Percentiles rank a stretch among this genome's conserved stretches.
Evolutionary conservation across 192 early-diverging fungal species (phyloP).

Genomic region (Gonapodya sp.): DNA sequence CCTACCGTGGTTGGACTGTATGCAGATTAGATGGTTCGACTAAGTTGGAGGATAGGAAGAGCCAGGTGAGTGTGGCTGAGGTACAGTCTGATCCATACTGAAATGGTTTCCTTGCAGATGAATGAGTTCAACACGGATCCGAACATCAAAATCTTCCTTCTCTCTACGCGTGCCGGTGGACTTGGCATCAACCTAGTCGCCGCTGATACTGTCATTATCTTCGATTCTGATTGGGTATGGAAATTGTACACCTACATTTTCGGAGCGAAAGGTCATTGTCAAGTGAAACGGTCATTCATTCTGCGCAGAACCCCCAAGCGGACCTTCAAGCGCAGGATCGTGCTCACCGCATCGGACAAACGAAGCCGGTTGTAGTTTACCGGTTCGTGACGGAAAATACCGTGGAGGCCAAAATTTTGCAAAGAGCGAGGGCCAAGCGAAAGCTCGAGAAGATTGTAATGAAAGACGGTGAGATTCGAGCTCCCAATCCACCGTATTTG

Average conservation of each 20-base stretch:
- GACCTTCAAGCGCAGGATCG: conserved; percentile 95
- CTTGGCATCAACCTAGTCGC: conserved; percentile 68
- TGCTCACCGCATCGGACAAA: conserved; percentile 94
- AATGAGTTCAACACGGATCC: conserved; percentile 32
- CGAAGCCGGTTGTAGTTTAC: conserved; percentile 82
- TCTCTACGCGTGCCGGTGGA: conserved; percentile 61
- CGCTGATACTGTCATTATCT: conserved; percentile 73
- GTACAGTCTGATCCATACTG: background rate
- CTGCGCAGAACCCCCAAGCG: conserved; percentile 84
- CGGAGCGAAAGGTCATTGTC: conserved; percentile 11
- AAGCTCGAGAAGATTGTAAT: conserved; percentile 92
- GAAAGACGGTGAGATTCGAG: conserved; percentile 36
- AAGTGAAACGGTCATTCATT: conserved; percentile 7
- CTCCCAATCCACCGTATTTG: too few species aligned
- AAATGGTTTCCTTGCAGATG: conserved; percentile 24
- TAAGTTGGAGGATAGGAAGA: conserved; percentile 24
- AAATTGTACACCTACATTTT: background rate
- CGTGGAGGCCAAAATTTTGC: conserved; percentile 74
- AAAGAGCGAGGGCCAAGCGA: conserved; percentile 71
- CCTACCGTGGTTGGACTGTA: conserved; percentile 23
- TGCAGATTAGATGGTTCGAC: conserved; percentile 40
- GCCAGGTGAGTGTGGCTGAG: conserved; percentile 19
- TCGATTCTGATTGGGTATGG: conserved; percentile 57
- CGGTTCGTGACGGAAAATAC: conserved; percentile 75
- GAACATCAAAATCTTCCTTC: conserved; percentile 34